phyloP scores from a whole-genome alignment of 345 rosid species.

The Syzygium oleosum region DNA sequence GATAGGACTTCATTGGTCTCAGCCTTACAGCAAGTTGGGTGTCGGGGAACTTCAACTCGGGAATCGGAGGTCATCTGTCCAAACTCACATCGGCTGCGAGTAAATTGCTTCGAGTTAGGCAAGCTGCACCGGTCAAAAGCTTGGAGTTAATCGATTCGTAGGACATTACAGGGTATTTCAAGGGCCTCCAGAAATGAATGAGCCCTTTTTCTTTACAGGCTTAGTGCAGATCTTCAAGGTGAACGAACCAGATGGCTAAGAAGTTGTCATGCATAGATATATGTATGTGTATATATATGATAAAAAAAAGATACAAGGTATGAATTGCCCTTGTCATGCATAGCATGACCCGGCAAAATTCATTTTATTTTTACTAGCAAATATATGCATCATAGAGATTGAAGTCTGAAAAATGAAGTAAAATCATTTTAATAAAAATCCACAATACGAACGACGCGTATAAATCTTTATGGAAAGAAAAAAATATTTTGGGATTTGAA shows the following conservation, averaged over 20 bases:
- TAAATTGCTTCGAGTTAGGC: background rate
- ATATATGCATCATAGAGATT: background rate
- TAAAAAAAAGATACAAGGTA: background rate
- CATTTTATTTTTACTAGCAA: background rate
- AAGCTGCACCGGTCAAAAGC: background rate
- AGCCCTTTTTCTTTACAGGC: background rate
- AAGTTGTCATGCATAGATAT: too few relatives aligned
- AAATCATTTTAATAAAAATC: too few relatives aligned
- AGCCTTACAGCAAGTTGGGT: background rate
- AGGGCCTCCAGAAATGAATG: background rate
- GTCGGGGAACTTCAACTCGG: background rate
- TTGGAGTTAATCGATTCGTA: background rate
- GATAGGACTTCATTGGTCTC: background rate
- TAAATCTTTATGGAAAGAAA: too few relatives aligned
- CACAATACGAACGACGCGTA: too few relatives aligned
- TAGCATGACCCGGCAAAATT: background rate
- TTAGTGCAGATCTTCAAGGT: too few relatives aligned
- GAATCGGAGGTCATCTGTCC: background rate
- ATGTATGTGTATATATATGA: too few relatives aligned
- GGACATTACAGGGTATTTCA: background rate
- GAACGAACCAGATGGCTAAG: too few relatives aligned
- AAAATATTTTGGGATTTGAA: too few relatives aligned
- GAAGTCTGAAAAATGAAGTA: background rate
- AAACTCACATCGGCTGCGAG: background rate
- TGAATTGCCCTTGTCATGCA: background rate